A percentile compares a stretch with the other conserved stretches of the same genome.
Conservation (phyloP, 306 rosid species). For the Quercus mongolica region DNA sequence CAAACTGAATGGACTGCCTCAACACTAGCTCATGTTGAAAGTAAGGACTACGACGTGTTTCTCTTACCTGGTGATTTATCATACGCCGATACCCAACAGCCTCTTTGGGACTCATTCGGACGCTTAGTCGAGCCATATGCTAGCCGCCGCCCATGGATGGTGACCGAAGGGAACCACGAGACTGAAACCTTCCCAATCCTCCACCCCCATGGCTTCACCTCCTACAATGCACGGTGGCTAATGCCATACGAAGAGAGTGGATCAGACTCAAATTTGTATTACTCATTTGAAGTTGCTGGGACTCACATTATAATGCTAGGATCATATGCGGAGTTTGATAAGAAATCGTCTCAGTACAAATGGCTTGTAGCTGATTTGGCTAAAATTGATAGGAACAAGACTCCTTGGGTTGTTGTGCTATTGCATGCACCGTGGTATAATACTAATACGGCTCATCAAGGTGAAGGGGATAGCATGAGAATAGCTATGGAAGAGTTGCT, state of each 20-base stretch:
- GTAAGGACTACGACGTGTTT: conserved; percentile 59
- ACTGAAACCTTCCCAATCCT: conserved; percentile 47
- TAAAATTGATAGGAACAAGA: conserved; percentile 39
- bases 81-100: conserved; percentile 58
- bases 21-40: conserved; percentile 45
- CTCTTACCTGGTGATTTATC: conserved; percentile 67
- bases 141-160: conserved; percentile 81
- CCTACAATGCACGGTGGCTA: conserved; percentile 67
- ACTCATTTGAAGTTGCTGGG: conserved; percentile 51
- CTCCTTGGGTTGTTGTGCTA: conserved; percentile 60
- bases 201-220: conserved; percentile 29
- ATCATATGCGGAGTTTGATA: conserved; percentile 50
- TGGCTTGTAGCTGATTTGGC: conserved; percentile 57
- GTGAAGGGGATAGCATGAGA: conserved; percentile 89
- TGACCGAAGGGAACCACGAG: conserved; percentile 75
- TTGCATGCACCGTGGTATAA: conserved; percentile 86
- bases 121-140: conserved; percentile 71
- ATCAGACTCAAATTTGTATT: conserved; percentile 64
- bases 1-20: conserved; percentile 70
- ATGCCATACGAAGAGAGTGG: conserved; percentile 63
- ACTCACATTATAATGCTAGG: conserved; percentile 65
- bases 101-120: conserved; percentile 76
- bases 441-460: conserved; percentile 66
- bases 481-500: conserved; percentile 53
- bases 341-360: conserved; percentile 42